A percentile compares a stretch with the other conserved stretches of the same genome.
Conservation (phyloP, 2,329 filamentous ascomycete genomes). For the Lachnellula occidentalis region DNA sequence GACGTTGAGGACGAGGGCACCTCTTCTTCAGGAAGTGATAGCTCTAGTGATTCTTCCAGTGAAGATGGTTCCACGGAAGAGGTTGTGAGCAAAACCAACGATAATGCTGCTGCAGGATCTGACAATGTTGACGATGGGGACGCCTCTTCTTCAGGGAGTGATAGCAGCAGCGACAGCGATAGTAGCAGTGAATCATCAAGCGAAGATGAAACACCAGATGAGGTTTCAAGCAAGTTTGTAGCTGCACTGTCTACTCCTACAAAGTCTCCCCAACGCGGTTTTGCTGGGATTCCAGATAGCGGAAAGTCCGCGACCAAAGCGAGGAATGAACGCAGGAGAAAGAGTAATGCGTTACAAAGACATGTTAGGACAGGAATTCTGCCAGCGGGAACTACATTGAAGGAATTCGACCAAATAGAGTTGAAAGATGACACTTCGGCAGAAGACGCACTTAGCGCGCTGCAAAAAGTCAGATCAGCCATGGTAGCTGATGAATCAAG, state of each 20-base stretch:
- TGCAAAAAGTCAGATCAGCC: conserved; percentile 18
- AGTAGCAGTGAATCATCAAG: conserved; percentile 23
- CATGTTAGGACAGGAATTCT: conserved; percentile 41
- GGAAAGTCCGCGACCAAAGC: conserved; percentile 46
- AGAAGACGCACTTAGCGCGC: conserved; percentile 20
- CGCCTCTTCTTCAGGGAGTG: conserved; percentile 6
- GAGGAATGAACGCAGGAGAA: conserved; percentile 50
- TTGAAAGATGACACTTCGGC: conserved; percentile 16
- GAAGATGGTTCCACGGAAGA: conserved; percentile 3
- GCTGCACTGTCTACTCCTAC: not conserved
- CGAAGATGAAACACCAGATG: conserved; percentile 37
- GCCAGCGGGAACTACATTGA: conserved; percentile 43
- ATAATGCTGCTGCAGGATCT: conserved; percentile 8
- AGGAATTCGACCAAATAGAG: conserved; percentile 40
- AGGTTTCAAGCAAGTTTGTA: conserved; percentile 32
- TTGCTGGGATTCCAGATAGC: conserved; percentile 36
- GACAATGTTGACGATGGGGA: conserved; percentile 6
- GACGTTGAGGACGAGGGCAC: not conserved
- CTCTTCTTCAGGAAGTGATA: conserved; percentile 11
- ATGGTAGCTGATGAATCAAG: conserved; percentile 1
- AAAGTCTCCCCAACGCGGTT: not conserved
- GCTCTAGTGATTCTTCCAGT: conserved; percentile 15
- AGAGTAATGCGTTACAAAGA: conserved; percentile 15
- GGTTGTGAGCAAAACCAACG: conserved; percentile 21
- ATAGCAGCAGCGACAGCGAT: conserved; percentile 13